These are phyloP conservation scores for Abelmoschus esculentus DNA, from an alignment of 345 rosid species.

Conservation along the genomic window DNA sequence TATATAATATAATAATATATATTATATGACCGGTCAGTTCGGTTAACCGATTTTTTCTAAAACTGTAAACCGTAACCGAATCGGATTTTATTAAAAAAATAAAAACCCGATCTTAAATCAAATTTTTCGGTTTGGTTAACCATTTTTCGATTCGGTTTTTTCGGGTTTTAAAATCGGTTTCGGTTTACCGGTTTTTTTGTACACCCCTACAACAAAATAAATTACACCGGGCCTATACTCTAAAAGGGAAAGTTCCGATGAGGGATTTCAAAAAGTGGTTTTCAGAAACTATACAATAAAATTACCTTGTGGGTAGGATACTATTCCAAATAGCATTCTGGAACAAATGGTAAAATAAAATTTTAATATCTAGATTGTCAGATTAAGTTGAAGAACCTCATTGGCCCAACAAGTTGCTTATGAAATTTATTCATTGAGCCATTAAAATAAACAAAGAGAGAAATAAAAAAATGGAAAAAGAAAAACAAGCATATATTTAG, in stretches of 20 bases:
- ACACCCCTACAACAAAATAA: background rate
- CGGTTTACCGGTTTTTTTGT: too few relatives aligned
- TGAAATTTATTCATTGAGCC: background rate
- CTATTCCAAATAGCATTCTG: background rate
- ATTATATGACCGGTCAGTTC: too few relatives aligned
- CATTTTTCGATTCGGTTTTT: too few relatives aligned
- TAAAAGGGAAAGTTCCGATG: background rate
- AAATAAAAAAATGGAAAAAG: background rate
- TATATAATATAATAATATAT: too few relatives aligned
- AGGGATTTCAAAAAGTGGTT: background rate
- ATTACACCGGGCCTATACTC: background rate
- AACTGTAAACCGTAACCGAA: too few relatives aligned
- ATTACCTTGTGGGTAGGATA: background rate
- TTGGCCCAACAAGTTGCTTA: background rate
- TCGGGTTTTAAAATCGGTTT: too few relatives aligned
- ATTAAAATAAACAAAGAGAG: background rate
- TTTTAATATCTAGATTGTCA: constrained; percentile 3
- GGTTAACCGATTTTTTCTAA: too few relatives aligned
- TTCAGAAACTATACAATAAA: background rate
- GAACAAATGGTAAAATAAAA: background rate
- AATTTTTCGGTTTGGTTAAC: too few relatives aligned
- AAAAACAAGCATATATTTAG: background rate
- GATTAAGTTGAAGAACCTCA: background rate
- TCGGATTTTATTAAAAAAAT: too few relatives aligned
- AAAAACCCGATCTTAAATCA: too few relatives aligned